Conservation (phyloP, 164 flowering plant species). For the Stephania yunnanensis region DNA sequence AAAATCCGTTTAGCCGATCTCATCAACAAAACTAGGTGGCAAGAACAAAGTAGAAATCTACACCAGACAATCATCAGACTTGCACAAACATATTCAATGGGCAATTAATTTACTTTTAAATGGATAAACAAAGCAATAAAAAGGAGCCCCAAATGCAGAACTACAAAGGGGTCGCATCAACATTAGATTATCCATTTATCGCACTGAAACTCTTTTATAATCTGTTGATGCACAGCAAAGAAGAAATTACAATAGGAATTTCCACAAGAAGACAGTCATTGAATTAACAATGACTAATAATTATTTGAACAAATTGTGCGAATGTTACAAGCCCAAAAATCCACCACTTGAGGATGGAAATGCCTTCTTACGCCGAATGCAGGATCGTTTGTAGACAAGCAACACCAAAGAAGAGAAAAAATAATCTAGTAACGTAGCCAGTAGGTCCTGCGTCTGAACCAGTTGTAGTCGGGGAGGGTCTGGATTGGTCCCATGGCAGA, state of each 20-base stretch:
- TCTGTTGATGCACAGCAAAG: background rate
- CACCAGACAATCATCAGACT: no score
- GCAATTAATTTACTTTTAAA: no score
- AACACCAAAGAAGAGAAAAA: background rate
- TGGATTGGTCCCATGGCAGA: slow-evolving; percentile 89
- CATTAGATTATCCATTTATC: no score
- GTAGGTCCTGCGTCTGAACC: slow-evolving; percentile 99
- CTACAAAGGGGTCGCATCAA: no score
- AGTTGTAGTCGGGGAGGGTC: slow-evolving; percentile 85
- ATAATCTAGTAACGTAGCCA: slow-evolving; percentile 65
- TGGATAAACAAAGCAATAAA: no score
- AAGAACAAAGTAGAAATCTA: no score
- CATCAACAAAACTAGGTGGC: no score
- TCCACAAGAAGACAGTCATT: background rate
- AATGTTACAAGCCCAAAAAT: background rate
- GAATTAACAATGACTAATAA: background rate
- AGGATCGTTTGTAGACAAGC: background rate
- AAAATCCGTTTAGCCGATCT: no score
- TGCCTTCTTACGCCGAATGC: background rate
- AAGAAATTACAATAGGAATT: background rate
- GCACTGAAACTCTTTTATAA: background rate
- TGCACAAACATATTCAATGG: no score
- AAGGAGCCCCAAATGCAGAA: no score
- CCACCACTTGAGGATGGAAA: background rate
- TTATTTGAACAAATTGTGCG: background rate